These are phyloP conservation scores for Dioscorea cayenensis DNA, from an alignment of 116 monocot genomes.

Conservation along the genomic window DNA sequence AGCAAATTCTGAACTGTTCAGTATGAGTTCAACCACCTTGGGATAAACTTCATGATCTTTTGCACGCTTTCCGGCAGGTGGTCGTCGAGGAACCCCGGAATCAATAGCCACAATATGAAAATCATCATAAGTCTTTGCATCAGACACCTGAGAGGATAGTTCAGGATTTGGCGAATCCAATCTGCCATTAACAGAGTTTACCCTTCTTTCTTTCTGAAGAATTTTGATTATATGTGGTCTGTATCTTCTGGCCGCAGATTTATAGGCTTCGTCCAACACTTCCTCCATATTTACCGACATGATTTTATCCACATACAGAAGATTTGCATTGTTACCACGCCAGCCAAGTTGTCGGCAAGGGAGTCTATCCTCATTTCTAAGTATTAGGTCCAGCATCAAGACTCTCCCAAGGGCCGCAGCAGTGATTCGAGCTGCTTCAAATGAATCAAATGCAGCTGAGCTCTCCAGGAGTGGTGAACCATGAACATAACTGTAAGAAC, in stretches of 20 bases:
- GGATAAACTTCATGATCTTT: conserved; percentile 83
- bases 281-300: conserved; percentile 36
- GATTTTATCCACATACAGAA: conserved; percentile 42
- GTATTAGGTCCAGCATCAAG: conserved; percentile 73
- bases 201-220: conserved; percentile 48
- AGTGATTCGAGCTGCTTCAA: conserved; percentile 44
- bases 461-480: conserved; percentile 74
- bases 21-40: conserved; percentile 75
- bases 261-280: conserved; percentile 26
- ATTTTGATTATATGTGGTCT: conserved; percentile 26
- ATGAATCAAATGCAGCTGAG: conserved; percentile 54
- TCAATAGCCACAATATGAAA: conserved; percentile 82
- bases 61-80: conserved; percentile 80
- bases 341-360: conserved; percentile 79
- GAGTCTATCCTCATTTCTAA: conserved; percentile 94
- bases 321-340: conserved; percentile 88
- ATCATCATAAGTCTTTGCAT: conserved; percentile 13
- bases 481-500: conserved; percentile 66
- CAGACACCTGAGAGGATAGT: conserved; percentile 14
- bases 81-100: conserved; percentile 82
- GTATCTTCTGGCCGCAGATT: conserved; percentile 30
- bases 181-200: conserved; percentile 43
- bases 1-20: conserved; percentile 65
- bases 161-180: conserved; percentile 15
- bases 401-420: conserved; percentile 74